Conservation (phyloP, 192 early-diverging fungal species). For the Haplosporangium gracile region DNA sequence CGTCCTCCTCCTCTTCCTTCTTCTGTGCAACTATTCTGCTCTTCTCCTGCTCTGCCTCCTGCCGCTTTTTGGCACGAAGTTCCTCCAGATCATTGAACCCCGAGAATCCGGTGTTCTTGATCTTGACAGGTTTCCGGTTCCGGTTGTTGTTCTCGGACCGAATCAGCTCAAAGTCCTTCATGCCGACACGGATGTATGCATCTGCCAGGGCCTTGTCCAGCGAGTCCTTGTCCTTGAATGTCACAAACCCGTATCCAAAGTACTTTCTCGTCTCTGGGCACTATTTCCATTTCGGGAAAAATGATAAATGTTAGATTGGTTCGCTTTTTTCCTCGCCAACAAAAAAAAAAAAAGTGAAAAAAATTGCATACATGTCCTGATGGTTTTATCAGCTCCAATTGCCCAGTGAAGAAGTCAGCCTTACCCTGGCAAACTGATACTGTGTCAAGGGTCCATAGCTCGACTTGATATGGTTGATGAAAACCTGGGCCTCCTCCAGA, state of each 20-base stretch:
- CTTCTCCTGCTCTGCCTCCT: background rate
- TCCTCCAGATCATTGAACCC: constrained; percentile 35
- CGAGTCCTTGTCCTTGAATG: constrained; percentile 47
- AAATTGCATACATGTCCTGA: too few relatives aligned
- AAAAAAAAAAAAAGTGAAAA: too few relatives aligned
- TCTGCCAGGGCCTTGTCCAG: constrained; percentile 34
- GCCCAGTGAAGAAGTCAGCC: background rate
- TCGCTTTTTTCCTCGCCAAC: too few relatives aligned
- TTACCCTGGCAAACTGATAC: constrained; percentile 51
- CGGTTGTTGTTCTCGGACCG: constrained; percentile 24
- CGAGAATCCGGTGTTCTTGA: constrained; percentile 34
- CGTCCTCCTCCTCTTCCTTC: background rate
- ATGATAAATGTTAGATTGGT: background rate
- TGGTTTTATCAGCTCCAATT: background rate
- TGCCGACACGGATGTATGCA: constrained; percentile 40
- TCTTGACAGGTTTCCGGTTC: background rate
- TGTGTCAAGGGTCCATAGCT: constrained; percentile 48
- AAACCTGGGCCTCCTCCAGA: constrained; percentile 52
- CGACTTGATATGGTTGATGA: constrained; percentile 45
- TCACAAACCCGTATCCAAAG: constrained; percentile 53
- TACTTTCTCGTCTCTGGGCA: constrained; percentile 49
- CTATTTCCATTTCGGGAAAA: background rate
- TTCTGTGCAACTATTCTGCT: background rate
- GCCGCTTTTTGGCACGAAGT: constrained; percentile 16
- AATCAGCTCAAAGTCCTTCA: constrained; percentile 41